phyloP scores from a whole-genome alignment of 768 basidiomycete species.

The Punctularia strigosozonata region DNA sequence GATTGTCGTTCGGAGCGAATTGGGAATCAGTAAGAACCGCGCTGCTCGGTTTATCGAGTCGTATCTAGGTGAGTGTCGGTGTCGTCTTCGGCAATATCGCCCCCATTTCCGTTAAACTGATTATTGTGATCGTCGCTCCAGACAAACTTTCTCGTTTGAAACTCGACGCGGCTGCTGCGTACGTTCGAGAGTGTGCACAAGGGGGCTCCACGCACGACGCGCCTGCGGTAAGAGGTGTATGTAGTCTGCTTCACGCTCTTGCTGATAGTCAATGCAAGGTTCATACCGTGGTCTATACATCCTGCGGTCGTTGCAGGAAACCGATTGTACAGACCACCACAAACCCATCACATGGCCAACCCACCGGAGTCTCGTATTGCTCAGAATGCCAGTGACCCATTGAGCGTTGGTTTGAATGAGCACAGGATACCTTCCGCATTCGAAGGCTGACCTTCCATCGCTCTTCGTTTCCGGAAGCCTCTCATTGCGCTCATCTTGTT shows the following conservation, averaged over 20 bases:
- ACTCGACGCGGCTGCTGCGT: conserved; percentile 57
- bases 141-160: conserved; percentile 54
- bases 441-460: too few species aligned
- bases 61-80: conserved; percentile 53
- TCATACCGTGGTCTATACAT: conserved; percentile 59
- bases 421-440: too few species aligned
- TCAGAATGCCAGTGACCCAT: too few species aligned
- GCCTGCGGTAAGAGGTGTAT: conserved; percentile 34
- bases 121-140: conserved; percentile 21
- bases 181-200: conserved; percentile 55
- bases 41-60: conserved; percentile 48
- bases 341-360: conserved; percentile 16
- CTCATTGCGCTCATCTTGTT: conserved; percentile 49
- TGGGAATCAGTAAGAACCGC: conserved; percentile 33
- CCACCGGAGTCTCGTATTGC: too few species aligned
- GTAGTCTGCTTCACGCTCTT: background rate
- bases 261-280: conserved; percentile 28
- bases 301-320: conserved; percentile 62
- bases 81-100: too few species aligned
- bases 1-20: conserved; percentile 46
- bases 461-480: conserved; percentile 28
- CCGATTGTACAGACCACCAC: conserved; percentile 35
- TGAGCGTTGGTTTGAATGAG: too few species aligned
- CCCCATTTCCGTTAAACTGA: background rate
- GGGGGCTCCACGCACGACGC: conserved; percentile 37